Percentiles rank a stretch among this genome's conserved stretches.
Evolutionary conservation across 2,329 filamentous ascomycete genomes (phyloP).

Genomic region (Teratosphaeriaceae sp.): DNA sequence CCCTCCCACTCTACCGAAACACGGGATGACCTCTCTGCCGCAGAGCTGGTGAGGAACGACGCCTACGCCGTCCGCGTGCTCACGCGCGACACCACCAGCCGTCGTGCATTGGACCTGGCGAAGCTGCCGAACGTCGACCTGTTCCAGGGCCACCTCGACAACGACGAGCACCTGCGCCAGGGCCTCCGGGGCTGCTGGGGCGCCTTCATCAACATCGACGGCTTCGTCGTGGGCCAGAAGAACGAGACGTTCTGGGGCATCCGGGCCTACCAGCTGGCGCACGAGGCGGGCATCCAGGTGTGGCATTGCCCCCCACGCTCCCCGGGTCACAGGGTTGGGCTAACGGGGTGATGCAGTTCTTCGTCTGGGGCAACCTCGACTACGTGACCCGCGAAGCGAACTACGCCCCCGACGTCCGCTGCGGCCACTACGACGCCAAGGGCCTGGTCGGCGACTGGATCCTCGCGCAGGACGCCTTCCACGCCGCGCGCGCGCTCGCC

Average conservation of each 20-base stretch:
- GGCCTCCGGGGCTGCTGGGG: conserved; percentile 41
- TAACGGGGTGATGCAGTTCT: conserved; percentile 1
- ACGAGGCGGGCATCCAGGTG: conserved; percentile 33
- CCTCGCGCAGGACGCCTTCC: conserved; percentile 15
- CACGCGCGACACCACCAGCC: conserved; percentile 40
- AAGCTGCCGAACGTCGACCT: conserved; percentile 42
- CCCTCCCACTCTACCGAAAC: too few species aligned
- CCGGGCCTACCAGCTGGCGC: conserved; percentile 31
- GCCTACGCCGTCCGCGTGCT: conserved; percentile 42
- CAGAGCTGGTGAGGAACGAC: conserved; percentile 27
- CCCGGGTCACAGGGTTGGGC: too few species aligned
- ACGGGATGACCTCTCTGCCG: background rate
- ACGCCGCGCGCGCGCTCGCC: conserved; percentile 10
- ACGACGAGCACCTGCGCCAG: conserved; percentile 38
- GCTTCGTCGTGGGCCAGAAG: conserved; percentile 49
- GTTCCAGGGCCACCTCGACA: conserved; percentile 43
- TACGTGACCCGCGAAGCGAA: conserved; percentile 20
- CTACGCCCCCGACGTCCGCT: conserved; percentile 40
- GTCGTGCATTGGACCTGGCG: conserved; percentile 38
- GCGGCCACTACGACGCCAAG: conserved; percentile 44
- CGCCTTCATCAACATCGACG: conserved; percentile 51
- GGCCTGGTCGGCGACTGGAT: conserved; percentile 29
- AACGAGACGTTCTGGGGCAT: conserved; percentile 43
- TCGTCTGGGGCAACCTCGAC: conserved; percentile 7
- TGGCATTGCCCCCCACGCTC: too few species aligned